Conservation (phyloP, 2,329 filamentous ascomycete species). For the Xylaria sp. region DNA sequence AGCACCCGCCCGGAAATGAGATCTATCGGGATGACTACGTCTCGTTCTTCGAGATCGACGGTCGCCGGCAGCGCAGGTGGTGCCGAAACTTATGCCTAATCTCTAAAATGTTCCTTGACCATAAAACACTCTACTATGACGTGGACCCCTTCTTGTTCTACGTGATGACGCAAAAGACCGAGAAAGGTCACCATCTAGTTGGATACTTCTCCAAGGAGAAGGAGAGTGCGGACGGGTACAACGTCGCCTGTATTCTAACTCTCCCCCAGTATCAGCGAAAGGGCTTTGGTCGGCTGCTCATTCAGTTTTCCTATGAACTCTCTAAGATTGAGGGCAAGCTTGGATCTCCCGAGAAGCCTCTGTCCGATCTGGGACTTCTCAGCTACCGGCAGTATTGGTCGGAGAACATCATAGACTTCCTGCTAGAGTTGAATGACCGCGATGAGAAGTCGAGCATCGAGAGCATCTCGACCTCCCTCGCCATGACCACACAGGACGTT, state of each 20-base stretch:
- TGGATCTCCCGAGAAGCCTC: slow-evolving; percentile 94
- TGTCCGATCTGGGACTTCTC: slow-evolving; percentile 90
- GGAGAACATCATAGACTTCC: slow-evolving; percentile 87
- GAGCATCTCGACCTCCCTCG: slow-evolving; percentile 78
- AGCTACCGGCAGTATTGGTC: slow-evolving; percentile 99
- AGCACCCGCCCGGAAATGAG: slow-evolving; percentile 96
- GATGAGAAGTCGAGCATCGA: slow-evolving; percentile 85
- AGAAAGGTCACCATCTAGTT: slow-evolving; percentile 93
- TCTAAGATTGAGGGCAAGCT: slow-evolving; percentile 95
- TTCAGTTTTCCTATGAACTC: slow-evolving; percentile 97
- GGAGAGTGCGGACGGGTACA: slow-evolving; percentile 95
- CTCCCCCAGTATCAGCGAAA: slow-evolving; percentile 96
- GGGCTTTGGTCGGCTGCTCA: slow-evolving; percentile 90
- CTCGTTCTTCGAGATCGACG: slow-evolving; percentile 97
- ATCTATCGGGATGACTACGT: slow-evolving; percentile 96
- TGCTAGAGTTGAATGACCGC: slow-evolving; percentile 76
- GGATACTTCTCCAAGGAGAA: slow-evolving; percentile 99
- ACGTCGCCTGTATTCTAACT: slow-evolving; percentile 96
- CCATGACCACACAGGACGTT: slow-evolving; percentile 98
- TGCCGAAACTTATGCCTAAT: slow-evolving; percentile 95
- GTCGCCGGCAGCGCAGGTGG: slow-evolving; percentile 91
- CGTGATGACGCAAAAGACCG: slow-evolving; percentile 91
- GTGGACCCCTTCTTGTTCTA: slow-evolving; percentile 99
- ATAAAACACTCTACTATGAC: slow-evolving; percentile 98
- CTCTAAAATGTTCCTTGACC: slow-evolving; percentile 93